Conservation (phyloP, 2,329 filamentous ascomycete genomes). For the Neonectria ditissima region DNA sequence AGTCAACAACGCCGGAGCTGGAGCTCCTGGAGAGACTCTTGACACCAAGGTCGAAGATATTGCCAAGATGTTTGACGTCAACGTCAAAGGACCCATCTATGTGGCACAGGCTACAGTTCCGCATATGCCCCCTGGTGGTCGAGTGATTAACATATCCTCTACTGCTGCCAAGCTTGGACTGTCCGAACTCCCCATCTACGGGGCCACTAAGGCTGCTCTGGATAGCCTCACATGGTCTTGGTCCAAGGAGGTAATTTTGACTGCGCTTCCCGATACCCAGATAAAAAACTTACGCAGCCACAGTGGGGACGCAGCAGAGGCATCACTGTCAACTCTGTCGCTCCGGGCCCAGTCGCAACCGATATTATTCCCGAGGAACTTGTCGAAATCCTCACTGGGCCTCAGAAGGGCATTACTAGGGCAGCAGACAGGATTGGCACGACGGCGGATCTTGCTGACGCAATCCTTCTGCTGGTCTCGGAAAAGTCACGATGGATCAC, state of each 20-base stretch:
- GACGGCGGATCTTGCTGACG: slow-evolving; percentile 56
- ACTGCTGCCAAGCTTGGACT: slow-evolving; percentile 36
- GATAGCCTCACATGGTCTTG: slow-evolving; percentile 50
- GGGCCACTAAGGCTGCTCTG: slow-evolving; percentile 48
- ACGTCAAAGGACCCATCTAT: slow-evolving; percentile 52
- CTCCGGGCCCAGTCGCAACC: slow-evolving; percentile 54
- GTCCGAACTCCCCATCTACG: slow-evolving; percentile 31
- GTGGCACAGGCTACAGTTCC: slow-evolving; percentile 49
- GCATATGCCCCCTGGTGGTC: slow-evolving; percentile 51
- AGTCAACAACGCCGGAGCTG: slow-evolving; percentile 55
- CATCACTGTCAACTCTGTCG: slow-evolving; percentile 58
- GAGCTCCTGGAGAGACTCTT: slow-evolving; percentile 32
- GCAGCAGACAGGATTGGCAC: slow-evolving; percentile 51
- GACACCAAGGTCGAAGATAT: slow-evolving; percentile 42
- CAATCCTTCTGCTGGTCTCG: slow-evolving; percentile 52
- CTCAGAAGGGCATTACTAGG: slow-evolving; percentile 43
- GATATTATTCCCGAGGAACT: slow-evolving; percentile 43
- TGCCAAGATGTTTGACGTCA: slow-evolving; percentile 47
- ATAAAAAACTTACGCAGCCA: slow-evolving; percentile 1
- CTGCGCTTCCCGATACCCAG: neutral
- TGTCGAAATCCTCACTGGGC: slow-evolving; percentile 34
- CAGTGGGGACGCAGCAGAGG: slow-evolving; percentile 30
- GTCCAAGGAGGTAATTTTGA: slow-evolving; percentile 49
- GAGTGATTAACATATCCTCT: slow-evolving; percentile 43
- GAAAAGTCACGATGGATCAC: slow-evolving; percentile 59